Percentiles rank a stretch among this genome's conserved stretches.
phyloP scores from a whole-genome alignment of 176 grass and related monocot species.

The Lolium rigidum region DNA sequence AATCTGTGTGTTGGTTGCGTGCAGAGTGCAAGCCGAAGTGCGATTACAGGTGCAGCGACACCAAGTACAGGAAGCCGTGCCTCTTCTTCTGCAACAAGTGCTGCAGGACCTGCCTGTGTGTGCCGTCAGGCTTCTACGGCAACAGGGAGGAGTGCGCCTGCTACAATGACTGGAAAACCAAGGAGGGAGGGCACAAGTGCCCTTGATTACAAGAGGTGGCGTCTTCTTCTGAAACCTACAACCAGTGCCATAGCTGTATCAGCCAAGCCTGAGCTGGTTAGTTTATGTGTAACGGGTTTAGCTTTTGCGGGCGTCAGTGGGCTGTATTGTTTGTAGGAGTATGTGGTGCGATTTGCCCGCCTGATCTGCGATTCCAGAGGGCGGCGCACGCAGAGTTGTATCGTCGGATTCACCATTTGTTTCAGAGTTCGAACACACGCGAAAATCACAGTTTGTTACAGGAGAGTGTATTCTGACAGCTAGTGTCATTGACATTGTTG shows the following conservation, averaged over 20 bases:
- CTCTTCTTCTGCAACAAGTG: slow-evolving; percentile 75
- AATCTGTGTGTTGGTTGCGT: not conserved
- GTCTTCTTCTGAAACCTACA: not conserved
- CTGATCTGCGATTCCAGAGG: too few relatives aligned
- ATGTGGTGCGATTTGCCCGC: too few relatives aligned
- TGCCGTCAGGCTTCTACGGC: slow-evolving; percentile 67
- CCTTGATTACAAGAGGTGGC: not conserved
- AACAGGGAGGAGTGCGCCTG: slow-evolving; percentile 66
- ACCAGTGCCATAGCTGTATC: not conserved
- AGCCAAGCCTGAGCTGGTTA: not conserved
- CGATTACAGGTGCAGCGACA: slow-evolving; percentile 47
- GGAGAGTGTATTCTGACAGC: too few relatives aligned
- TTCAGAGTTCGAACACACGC: too few relatives aligned
- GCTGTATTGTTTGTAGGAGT: too few relatives aligned
- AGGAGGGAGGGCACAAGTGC: slow-evolving; percentile 65
- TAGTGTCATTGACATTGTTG: too few relatives aligned
- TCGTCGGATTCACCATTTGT: too few relatives aligned
- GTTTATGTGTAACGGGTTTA: not conserved
- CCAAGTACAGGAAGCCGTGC: slow-evolving; percentile 68
- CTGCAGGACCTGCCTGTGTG: slow-evolving; percentile 57
- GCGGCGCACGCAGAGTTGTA: too few relatives aligned
- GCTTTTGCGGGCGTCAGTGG: not conserved
- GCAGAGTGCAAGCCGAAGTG: slow-evolving; percentile 62
- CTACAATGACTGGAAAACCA: slow-evolving; percentile 80
- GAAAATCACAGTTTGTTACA: too few relatives aligned